Evolutionary conservation across 352 stramenopile genomes (phyloP), one percentile per base, ranked within the genome.

Genomic region (Globisporangium echinulatum): DNA sequence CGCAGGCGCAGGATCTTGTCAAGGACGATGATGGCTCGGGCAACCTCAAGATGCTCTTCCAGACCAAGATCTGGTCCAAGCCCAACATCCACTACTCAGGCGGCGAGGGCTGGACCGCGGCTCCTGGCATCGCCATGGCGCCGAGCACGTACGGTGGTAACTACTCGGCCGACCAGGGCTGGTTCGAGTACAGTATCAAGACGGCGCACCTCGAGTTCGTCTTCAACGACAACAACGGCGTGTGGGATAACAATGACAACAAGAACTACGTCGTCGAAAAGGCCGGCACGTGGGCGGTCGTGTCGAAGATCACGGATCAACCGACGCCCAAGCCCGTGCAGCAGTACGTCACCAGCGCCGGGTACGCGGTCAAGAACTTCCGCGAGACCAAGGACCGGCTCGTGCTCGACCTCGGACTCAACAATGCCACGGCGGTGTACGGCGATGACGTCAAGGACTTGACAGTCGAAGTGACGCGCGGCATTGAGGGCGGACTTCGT

Each of bases 241-340:
- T 66, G 36, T 79, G 71, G 71, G 68, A 79, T 59, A 77, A 77
- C 69, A 77, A 77, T 62, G 55, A 73, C 59, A 70, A 68, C 54
- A 56, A 69, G 52, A 77, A 77, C 69, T 77, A 75, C 62, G 58
- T 67, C 36, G 64, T 75, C 49, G 57, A 66, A 42, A 67, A 57
- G 33, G 49, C 71, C n/a, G 71, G 69, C 15, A 73, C 62, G 36
- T 80, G 63, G 66, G 62, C 71, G 25, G 60, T 80, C 36, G 66
- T 75, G n/a, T 72, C 63, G 56, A 72, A 70, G 59, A 61, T 72
- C 55, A 68, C 56, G 9, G 50, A 56, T 39, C 53, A 49, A 40
- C 61, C 58, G 42, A 53, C 60, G 50, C 60, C 62, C 0, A 66
- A 62, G 39, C 56, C 69, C 2, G 44, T 52, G 54, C 54, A 59